A percentile compares a stretch with the other conserved stretches of the same genome.
Conservation (phyloP, 139 green algal genomes). For the Chlorokybus atmophyticus region DNA sequence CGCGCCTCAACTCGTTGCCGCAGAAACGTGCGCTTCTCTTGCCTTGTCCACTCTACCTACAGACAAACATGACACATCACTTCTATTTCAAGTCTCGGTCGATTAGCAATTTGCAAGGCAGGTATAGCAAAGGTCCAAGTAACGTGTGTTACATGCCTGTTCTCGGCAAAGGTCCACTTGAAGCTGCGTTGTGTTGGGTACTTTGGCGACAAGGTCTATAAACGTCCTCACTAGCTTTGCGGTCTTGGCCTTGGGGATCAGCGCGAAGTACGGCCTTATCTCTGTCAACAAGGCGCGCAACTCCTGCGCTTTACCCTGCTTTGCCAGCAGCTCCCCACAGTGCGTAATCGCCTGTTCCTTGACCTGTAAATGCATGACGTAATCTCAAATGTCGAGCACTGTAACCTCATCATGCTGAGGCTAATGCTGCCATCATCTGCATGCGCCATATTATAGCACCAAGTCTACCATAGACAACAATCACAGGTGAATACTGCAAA, state of each 20-base stretch:
- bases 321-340: conserved; percentile 54
- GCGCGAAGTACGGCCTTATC: conserved; percentile 67
- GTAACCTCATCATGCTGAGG: no score
- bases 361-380: no score
- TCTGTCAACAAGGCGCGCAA: conserved; percentile 66
- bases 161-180: conserved; percentile 88
- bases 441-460: no score
- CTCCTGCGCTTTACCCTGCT: conserved; percentile 47
- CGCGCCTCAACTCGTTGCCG: conserved; percentile 86
- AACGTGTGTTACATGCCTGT: conserved; percentile 35
- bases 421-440: no score
- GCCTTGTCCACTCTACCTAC: conserved; percentile 63
- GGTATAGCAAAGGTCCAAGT: not conserved
- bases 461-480: no score
- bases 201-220: conserved; percentile 79
- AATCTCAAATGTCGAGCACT: no score
- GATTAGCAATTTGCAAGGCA: not conserved
- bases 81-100: not conserved
- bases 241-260: conserved; percentile 94
- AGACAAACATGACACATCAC: not conserved
- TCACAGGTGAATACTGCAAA: no score
- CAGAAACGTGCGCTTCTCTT: conserved; percentile 93
- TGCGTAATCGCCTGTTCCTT: conserved; percentile 51
- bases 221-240: conserved; percentile 91
- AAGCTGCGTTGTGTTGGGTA: conserved; percentile 68